phyloP scores from a whole-genome alignment of 2,329 filamentous ascomycete genomes.

The Alternaria triticina region DNA sequence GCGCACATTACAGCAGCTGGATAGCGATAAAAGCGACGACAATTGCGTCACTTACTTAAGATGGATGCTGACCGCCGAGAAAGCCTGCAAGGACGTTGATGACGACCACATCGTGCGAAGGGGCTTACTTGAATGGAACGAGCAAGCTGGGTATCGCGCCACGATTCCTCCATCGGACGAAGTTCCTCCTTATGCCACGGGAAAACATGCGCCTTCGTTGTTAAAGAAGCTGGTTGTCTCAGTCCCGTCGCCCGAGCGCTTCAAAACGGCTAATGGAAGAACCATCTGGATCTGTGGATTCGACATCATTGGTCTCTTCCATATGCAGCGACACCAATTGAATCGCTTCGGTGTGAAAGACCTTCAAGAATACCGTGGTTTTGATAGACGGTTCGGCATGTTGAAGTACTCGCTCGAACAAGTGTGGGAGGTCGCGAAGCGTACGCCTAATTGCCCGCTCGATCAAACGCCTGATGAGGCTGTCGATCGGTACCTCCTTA shows the following conservation, averaged over 20 bases:
- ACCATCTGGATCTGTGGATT: not conserved
- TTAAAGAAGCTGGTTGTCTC: not conserved
- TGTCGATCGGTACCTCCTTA: not conserved
- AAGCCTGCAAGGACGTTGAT: too few species aligned
- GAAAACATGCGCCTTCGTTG: not conserved
- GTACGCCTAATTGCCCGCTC: not conserved
- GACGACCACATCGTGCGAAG: too few species aligned
- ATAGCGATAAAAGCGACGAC: not conserved
- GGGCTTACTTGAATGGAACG: too few species aligned
- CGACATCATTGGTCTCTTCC: not conserved
- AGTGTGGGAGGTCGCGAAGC: not conserved
- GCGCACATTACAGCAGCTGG: not conserved
- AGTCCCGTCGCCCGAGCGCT: not conserved
- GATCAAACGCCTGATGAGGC: not conserved
- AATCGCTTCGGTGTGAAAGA: not conserved
- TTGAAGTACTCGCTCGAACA: not conserved
- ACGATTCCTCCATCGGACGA: not conserved
- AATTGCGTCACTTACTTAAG: too few species aligned
- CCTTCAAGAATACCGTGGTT: not conserved
- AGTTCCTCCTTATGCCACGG: not conserved
- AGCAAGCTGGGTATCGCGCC: too few species aligned
- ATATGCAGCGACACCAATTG: not conserved
- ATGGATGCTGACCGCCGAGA: too few species aligned
- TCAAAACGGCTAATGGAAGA: not conserved
- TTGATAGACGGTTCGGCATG: not conserved